Base-by-base conservation (phyloP, 192 early-diverging fungal species). In the Entrophospora sp. region DNA sequence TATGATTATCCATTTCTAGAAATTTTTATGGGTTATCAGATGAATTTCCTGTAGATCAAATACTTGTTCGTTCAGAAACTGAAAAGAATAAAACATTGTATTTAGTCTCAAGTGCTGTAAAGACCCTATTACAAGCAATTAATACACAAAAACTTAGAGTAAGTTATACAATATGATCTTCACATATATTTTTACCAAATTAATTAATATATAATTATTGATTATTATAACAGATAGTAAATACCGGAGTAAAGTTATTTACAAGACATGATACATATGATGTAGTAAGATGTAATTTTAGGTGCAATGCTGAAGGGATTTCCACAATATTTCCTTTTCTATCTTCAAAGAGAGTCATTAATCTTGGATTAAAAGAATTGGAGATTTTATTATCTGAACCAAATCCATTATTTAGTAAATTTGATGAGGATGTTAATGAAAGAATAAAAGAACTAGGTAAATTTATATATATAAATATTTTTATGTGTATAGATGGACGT, bases 221-320 rank as follows among this genome's bases (percentile, higher is more conserved):
- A n/a, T n/a, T n/a, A n/a, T n/a, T n/a, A n/a, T n/a, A 43, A 43
- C 51, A 87, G 83, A 74, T 91, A 4, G 94, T 99, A 43, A 96
- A 99, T 76, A 93, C 94, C 0, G 97, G 97, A 27, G 90, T 99
- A 57, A 80, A 83, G 45, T 76, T 89, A 14, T 97, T 99, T 71
- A 83, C 86, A 36, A 85, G 91, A 64, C 86, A 88, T 78, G 80
- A 80, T 43, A 76, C 84, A 20, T 75, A 77, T 38, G 71, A 75
- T 5, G 75, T 73, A 1, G 77, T 78, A 35, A 70, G 67, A 16
- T 91, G 84, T 63, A 63, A 79, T n/a, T 89, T 83, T 79, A 77
- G 89, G 28, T 75, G 88, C 32, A 77, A 84, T 35, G 72, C 77
- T 35, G 89, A 91, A 67, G 87, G 87, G 45, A 71, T 88, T 48